Evolutionary conservation across 805 yeast species (phyloP), one percentile per base, ranked within the genome.

Genomic region (Ogataea neopini): DNA sequence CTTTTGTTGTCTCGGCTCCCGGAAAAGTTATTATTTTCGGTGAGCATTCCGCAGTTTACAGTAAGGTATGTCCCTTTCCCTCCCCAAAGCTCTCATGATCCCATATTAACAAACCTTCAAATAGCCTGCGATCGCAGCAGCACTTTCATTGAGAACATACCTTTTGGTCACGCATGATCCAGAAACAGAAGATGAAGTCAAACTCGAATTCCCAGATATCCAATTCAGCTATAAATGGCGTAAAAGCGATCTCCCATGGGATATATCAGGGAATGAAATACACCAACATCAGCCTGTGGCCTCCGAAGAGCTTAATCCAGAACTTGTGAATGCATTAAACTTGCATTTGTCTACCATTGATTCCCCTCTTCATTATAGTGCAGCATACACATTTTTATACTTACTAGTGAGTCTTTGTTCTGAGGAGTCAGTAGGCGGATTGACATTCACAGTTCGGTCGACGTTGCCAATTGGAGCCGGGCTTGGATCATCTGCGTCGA

Each of bases 401-500:
- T 68, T 94, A 37, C 87, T 83, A 64, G 66, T 81, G 47, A 77
- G 77, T 47, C 64, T 88, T 25, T 80, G 90, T 55, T 53, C 63
- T 5, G 69, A 73, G 9, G 54, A 64, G 0, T 67, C 72, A 1
- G 73, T 72, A 1, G 87, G 86, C 3, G 67, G 68, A 3, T 61
- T 75, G 50, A 74, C 73, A 28, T 88, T 85, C 64, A 74, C 82
- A 3, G 81, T 88, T 13, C 79, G 91, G 48, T 88, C 96, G 1
- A 84, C 96, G 1, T 71, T 91, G 42, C 99, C 99, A 1, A 85
- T 92, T 41, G 97, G 99, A 33, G 97, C 99, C 0, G 99, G 99
- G 0, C 74, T 94, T 40, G 99, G 99, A 0, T 88, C 96, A 1
- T 87, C 96, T 38, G 98, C 98, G 0, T 83, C 96, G 2, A 79